Evolutionary conservation across 176 grass and related monocot genomes (phyloP), one percentile per base, ranked within the genome.

Genomic region (Puya raimondii): DNA sequence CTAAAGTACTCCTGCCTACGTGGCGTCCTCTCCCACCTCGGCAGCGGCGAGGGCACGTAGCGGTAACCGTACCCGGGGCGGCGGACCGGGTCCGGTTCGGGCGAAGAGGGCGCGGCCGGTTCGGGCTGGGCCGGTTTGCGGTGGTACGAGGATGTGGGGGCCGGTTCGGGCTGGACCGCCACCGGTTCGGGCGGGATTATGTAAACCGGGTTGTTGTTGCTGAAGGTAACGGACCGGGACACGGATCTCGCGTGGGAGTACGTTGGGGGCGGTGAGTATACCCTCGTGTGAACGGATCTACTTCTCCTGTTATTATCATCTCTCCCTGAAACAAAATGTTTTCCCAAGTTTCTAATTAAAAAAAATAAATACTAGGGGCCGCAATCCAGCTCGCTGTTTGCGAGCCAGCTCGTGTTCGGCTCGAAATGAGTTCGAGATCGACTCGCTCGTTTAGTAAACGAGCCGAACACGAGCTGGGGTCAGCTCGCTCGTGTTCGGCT

Each of bases 1-100:
- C 88, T 84, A 54, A 99, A 93, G 80, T 93, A 99, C 81, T 93
- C 94, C 65, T 87, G 80, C 53, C 85, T 72, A 79, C 81, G 64
- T 21, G 87, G 82, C 47, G 84, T 86, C 6, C 77, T 82, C 58
- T 92, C 89, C 93, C 93, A 97, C 73, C 84, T 66, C 64, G 90
- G 78, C 65, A 93, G 73, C 15, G 94, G 94, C 6, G 94, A 99
- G 57, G 90, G 82, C 81, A 83, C 76, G 70, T 96, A 96, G 25
- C 86, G 77, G 42, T 79, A 68, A 4, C 74, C 80, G 42, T 73
- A 18, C 11, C 70, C 74, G 0, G 67, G 2, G 14, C 53, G 26
- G 17, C 53, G 48, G 16, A 51, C 52, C 16, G 63, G 49, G 67
- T 12, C 11, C 57, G 74, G 84, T 78, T 85, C 27, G 23, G 12